Evolutionary conservation across 2,329 filamentous ascomycete genomes (phyloP).

Genomic region (Colletotrichum godetiae): DNA sequence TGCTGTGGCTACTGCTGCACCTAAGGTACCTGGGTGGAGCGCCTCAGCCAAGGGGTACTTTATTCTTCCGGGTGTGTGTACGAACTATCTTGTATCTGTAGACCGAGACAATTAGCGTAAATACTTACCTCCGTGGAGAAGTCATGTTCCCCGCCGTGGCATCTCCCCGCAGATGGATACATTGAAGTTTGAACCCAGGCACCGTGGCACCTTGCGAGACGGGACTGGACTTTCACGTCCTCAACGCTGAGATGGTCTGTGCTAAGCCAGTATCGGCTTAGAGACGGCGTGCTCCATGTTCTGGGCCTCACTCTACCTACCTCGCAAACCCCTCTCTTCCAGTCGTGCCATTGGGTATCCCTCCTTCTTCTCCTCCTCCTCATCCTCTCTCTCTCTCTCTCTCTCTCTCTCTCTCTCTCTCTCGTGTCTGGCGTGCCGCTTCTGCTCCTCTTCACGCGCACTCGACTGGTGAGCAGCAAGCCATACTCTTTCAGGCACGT

Average conservation of each 20-base stretch:
- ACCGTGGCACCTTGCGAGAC: too few species aligned
- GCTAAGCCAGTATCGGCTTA: neutral
- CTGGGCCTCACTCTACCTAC: too few species aligned
- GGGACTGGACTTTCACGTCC: neutral
- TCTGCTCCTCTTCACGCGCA: neutral
- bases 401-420: neutral
- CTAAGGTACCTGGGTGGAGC: too few species aligned
- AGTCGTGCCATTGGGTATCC: too few species aligned
- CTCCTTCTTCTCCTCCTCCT: too few species aligned
- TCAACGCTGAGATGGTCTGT: neutral
- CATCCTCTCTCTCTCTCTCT: neutral
- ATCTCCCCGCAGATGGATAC: neutral
- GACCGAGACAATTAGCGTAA: too few species aligned
- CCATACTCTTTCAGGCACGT: constrained; percentile 13
- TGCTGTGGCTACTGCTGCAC: neutral
- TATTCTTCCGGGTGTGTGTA: too few species aligned
- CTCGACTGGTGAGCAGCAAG: neutral
- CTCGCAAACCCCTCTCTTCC: too few species aligned
- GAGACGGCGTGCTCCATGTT: neutral
- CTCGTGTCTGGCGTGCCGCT: too few species aligned
- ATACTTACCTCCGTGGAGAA: too few species aligned
- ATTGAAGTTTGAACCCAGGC: neutral
- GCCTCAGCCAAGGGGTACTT: too few species aligned
- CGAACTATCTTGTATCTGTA: too few species aligned
- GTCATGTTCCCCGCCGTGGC: neutral